A percentile compares a stretch with the other conserved stretches of the same genome.
Evolutionary conservation across 768 basidiomycete genomes (phyloP).

Genomic region (Lentinula edodes): DNA sequence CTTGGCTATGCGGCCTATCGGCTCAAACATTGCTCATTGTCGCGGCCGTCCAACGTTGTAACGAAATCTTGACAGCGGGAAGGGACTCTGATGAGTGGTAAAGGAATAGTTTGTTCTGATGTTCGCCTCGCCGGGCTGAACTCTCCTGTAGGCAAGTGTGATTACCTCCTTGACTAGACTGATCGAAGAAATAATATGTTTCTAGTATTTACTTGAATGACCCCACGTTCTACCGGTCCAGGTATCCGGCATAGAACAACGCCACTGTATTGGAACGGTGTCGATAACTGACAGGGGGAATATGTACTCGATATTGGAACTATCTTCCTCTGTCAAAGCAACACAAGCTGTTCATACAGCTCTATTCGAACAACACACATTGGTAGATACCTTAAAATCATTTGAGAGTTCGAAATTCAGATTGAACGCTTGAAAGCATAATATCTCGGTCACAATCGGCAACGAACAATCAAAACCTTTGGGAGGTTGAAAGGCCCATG

Average conservation of each 20-base stretch:
- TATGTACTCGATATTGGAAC: no score
- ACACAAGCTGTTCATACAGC: not conserved
- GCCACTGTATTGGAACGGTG: not conserved
- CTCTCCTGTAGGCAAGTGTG: not conserved
- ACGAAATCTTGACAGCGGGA: not conserved
- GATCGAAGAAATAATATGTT: no score
- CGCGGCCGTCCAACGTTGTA: not conserved
- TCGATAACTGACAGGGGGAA: no score
- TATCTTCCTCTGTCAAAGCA: not conserved
- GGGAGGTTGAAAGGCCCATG: no score
- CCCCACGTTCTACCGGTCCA: not conserved
- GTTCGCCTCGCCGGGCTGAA: not conserved
- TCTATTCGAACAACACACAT: not conserved
- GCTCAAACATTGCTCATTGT: not conserved
- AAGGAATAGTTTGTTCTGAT: not conserved
- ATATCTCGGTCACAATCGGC: no score
- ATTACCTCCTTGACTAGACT: not conserved
- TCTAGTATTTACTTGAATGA: not conserved
- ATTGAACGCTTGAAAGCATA: no score
- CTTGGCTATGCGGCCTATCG: not conserved
- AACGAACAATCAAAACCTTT: no score
- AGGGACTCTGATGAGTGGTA: not conserved
- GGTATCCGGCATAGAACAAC: not conserved
- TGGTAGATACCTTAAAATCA: not conserved
- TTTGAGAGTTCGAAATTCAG: not conserved